Evolutionary conservation across 2,329 filamentous ascomycete genomes (phyloP).

Genomic region (Zasmidium cellare): DNA sequence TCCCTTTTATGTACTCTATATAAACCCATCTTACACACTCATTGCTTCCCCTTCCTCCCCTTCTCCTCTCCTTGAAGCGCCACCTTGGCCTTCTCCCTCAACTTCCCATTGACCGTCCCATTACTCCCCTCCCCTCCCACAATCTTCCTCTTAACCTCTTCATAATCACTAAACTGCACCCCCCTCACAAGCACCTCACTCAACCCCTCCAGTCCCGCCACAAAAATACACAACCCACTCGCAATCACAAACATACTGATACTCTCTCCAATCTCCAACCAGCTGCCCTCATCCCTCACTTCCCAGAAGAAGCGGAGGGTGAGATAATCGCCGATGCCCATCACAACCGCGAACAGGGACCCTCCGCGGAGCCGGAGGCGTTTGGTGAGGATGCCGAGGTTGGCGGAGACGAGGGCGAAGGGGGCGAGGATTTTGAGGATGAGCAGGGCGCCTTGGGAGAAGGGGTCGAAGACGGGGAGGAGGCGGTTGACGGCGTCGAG

Average conservation of each 20-base stretch:
- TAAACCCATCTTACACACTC: background rate
- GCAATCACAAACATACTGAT: slow-evolving; percentile 96
- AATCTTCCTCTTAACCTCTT: background rate
- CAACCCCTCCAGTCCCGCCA: slow-evolving; percentile 80
- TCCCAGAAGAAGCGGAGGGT: slow-evolving; percentile 98
- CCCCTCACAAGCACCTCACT: slow-evolving; percentile 81
- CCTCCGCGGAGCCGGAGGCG: slow-evolving; percentile 80
- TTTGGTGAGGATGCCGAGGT: slow-evolving; percentile 88
- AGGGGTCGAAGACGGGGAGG: slow-evolving; percentile 89
- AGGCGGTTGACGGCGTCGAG: slow-evolving; percentile 86
- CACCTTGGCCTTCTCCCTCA: background rate
- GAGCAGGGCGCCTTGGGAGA: slow-evolving; percentile 83
- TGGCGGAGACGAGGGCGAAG: slow-evolving; percentile 88
- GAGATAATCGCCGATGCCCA: slow-evolving; percentile 85
- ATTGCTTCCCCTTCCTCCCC: background rate
- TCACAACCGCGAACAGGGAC: slow-evolving; percentile 90
- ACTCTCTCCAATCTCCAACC: slow-evolving; percentile 95
- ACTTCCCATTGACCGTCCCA: background rate
- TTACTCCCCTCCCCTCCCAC: too few species aligned
- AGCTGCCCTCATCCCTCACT: slow-evolving; percentile 92
- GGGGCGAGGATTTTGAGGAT: slow-evolving; percentile 89
- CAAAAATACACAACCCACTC: slow-evolving; percentile 85
- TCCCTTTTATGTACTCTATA: background rate
- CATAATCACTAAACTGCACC: slow-evolving; percentile 61
- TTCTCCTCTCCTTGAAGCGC: background rate